Evolutionary conservation across 129 eudicot species (phyloP).

Genomic region (Pulicaria dysenterica): DNA sequence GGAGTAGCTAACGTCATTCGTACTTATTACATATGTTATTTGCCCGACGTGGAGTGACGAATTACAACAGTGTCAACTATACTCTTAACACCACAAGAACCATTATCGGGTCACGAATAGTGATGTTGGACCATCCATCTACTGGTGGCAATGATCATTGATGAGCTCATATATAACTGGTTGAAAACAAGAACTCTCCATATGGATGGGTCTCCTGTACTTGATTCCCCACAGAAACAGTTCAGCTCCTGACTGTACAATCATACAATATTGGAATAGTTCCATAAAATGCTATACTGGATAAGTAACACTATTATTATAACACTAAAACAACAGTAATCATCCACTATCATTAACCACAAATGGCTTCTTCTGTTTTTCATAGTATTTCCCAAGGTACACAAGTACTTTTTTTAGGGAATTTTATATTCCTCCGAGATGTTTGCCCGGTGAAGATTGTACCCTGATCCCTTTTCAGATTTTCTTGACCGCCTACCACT

Average conservation of each 20-base stretch:
- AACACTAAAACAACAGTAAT: slow-evolving; percentile 11
- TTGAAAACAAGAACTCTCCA: slow-evolving; percentile 26
- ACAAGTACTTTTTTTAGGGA: too few species aligned
- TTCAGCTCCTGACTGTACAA: slow-evolving; percentile 36
- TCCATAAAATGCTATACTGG: background rate
- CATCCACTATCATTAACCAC: background rate
- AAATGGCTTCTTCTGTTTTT: background rate
- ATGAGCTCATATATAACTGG: slow-evolving; percentile 45
- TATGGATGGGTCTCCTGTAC: slow-evolving; percentile 27
- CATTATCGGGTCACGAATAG: too few species aligned
- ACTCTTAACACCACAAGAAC: background rate
- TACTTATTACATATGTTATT: background rate
- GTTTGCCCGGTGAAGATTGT: too few species aligned
- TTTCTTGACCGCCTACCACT: background rate
- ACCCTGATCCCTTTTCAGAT: too few species aligned
- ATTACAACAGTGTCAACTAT: background rate
- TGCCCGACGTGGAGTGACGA: background rate
- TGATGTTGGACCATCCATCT: slow-evolving; percentile 32
- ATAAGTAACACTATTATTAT: background rate
- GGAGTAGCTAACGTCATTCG: background rate
- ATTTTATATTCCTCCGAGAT: too few species aligned
- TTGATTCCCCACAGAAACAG: slow-evolving; percentile 30
- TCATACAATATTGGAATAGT: slow-evolving; percentile 2
- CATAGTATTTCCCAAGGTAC: too few species aligned
- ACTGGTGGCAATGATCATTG: slow-evolving; percentile 38